Evolutionary conservation across 495 filamentous ascomycete genomes (phyloP).

Genomic region (Penicillium mononematosum): DNA sequence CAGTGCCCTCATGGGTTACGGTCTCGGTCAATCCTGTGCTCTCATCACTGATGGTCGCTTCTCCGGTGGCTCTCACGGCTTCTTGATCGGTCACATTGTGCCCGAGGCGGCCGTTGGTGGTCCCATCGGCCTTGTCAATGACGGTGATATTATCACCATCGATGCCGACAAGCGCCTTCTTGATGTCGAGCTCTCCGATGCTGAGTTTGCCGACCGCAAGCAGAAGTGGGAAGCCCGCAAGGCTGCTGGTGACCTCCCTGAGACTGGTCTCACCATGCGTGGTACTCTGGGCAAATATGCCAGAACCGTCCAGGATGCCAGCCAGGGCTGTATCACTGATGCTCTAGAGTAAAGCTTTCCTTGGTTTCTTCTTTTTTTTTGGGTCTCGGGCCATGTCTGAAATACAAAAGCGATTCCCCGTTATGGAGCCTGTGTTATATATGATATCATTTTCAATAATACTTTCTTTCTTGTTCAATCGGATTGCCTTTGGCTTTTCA

Average conservation of each 20-base stretch:
- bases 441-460: conserved; percentile 27
- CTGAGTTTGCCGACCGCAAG: conserved; percentile 64
- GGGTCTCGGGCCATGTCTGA: conserved; percentile 11
- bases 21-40: conserved; percentile 64
- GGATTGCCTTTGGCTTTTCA: background rate
- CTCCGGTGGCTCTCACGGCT: conserved; percentile 52
- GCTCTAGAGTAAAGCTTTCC: conserved; percentile 31
- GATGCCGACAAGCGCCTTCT: conserved; percentile 52
- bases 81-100: conserved; percentile 55
- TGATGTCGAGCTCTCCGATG: conserved; percentile 49
- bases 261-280: conserved; percentile 53
- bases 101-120: conserved; percentile 59
- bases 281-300: conserved; percentile 94
- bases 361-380: conserved; percentile 1
- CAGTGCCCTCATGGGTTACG: conserved; percentile 89
- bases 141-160: conserved; percentile 57
- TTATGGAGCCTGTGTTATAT: conserved; percentile 22
- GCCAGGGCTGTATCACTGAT: conserved; percentile 59
- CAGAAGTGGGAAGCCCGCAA: conserved; percentile 55
- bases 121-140: conserved; percentile 54
- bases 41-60: conserved; percentile 51
- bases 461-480: conserved; percentile 15
- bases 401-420: conserved; percentile 30
- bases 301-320: conserved; percentile 62
- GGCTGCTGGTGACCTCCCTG: conserved; percentile 34